phyloP scores from a whole-genome alignment of 176 grass and related monocot genomes.

The Elaeis guineensis region DNA sequence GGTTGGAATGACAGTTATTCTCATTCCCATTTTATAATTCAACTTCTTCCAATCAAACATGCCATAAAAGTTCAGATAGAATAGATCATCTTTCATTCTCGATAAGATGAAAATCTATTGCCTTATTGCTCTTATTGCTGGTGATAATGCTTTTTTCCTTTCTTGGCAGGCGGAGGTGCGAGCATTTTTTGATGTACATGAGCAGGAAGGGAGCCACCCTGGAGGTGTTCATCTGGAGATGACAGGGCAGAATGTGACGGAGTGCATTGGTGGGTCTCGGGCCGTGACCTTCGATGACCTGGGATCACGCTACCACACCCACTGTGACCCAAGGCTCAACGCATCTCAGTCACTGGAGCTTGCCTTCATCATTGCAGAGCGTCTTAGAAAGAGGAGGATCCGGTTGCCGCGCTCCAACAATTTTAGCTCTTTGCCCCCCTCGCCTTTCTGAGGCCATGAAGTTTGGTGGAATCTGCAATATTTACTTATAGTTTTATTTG shows the following conservation, averaged over 20 bases:
- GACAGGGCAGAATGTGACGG: conserved; percentile 55
- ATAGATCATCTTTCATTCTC: too few species aligned
- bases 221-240: conserved; percentile 59
- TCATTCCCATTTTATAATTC: too few species aligned
- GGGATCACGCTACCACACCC: conserved; percentile 32
- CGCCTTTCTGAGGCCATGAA: background rate
- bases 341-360: conserved; percentile 43
- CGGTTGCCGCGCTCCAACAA: background rate
- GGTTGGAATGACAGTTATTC: too few species aligned
- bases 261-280: conserved; percentile 51
- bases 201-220: conserved; percentile 40
- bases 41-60: too few species aligned
- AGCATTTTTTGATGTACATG: conserved; percentile 59
- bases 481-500: too few species aligned
- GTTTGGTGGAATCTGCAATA: too few species aligned
- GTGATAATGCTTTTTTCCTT: background rate
- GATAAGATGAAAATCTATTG: too few species aligned
- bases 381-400: conserved; percentile 29
- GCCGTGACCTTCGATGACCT: conserved; percentile 44
- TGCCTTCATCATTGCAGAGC: conserved; percentile 39
- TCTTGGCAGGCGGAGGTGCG: conserved; percentile 37
- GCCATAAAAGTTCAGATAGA: too few species aligned
- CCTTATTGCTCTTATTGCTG: background rate
- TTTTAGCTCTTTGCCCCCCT: background rate
- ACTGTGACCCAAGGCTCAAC: conserved; percentile 61